phyloP scores from a whole-genome alignment of 129 eudicot species.

The Dittrichia graveolens region DNA sequence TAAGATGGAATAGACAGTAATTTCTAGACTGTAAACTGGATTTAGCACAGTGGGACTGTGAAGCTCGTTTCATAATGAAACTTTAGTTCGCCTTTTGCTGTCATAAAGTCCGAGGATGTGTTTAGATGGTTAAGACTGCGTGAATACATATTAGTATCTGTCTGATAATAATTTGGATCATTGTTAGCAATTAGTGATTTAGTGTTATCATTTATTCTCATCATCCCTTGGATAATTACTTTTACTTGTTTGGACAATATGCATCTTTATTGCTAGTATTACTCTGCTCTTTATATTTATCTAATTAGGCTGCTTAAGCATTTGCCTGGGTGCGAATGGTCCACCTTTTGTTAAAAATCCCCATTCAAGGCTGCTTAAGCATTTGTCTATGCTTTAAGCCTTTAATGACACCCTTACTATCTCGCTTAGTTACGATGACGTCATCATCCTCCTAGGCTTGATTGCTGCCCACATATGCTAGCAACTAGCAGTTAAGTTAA shows the following conservation, averaged over 20 bases:
- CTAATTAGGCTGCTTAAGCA: no score
- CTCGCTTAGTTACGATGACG: background rate
- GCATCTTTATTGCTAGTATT: no score
- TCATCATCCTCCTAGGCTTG: slow-evolving; percentile 3
- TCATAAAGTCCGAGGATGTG: background rate
- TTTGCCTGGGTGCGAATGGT: no score
- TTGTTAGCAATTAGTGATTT: no score
- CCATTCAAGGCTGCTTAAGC: no score
- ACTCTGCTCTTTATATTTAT: no score
- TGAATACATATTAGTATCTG: background rate
- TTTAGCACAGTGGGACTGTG: background rate
- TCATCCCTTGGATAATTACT: no score
- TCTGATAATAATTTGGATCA: no score
- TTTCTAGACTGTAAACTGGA: background rate
- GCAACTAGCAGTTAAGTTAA: background rate
- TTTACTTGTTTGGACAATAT: no score
- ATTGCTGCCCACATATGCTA: background rate
- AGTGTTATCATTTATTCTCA: no score
- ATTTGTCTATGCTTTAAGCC: no score
- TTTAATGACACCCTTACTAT: background rate
- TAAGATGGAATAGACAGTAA: background rate
- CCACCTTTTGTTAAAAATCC: no score
- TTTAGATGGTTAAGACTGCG: background rate
- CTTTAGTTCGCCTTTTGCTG: background rate
- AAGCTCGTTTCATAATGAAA: background rate